Evolutionary conservation across 2,329 filamentous ascomycete genomes (phyloP).

Genomic region (Venturia carpophila): DNA sequence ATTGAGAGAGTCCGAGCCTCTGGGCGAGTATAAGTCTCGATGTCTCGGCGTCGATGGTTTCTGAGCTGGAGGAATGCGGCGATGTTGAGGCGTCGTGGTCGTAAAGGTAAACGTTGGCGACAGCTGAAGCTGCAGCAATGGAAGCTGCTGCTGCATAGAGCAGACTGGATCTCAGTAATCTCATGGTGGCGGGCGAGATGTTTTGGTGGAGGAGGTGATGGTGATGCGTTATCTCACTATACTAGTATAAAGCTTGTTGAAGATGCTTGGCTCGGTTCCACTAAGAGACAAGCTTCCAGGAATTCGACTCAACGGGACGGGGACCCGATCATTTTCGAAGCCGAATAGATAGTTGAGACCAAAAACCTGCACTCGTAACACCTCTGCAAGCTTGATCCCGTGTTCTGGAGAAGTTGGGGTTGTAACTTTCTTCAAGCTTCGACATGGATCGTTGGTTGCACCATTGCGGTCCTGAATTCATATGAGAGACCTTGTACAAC

Average conservation of each 20-base stretch:
- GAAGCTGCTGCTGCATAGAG: conserved; percentile 27
- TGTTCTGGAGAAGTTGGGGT: no score
- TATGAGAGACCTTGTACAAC: neutral
- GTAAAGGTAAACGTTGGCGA: conserved; percentile 33
- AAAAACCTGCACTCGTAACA: no score
- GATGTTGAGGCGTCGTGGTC: conserved; percentile 18
- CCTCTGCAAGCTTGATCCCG: neutral
- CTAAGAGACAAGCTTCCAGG: neutral
- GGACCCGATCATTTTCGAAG: no score
- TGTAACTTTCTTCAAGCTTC: no score
- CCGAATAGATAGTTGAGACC: no score
- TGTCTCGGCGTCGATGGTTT: conserved; percentile 30
- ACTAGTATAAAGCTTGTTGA: neutral
- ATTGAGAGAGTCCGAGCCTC: conserved; percentile 43
- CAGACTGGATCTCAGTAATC: conserved; percentile 37
- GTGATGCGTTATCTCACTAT: conserved; percentile 2
- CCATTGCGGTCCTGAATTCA: neutral
- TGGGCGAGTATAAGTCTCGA: conserved; percentile 45
- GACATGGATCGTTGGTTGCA: neutral
- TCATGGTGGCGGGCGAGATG: conserved; percentile 31
- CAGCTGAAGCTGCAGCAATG: conserved; percentile 23
- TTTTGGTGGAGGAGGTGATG: conserved; percentile 10
- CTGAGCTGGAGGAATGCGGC: conserved; percentile 3
- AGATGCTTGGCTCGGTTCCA: neutral
- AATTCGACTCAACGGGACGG: no score